Conservation (phyloP, 1,284 basidiomycete genomes). For the Papiliotrema flavescens region DNA sequence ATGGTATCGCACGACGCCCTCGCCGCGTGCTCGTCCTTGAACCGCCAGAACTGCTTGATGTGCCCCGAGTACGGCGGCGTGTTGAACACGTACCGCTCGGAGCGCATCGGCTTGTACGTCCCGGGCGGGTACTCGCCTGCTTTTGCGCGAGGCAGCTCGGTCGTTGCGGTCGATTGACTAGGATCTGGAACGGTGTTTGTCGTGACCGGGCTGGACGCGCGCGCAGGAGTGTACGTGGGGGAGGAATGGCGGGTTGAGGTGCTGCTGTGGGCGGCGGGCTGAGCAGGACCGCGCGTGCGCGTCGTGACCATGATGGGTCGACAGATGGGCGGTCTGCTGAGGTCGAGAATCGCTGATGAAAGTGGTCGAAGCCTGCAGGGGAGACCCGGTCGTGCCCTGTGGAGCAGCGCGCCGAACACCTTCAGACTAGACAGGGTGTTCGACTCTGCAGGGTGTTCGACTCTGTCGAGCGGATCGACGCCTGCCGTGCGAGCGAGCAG, state of each 20-base stretch:
- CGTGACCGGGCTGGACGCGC: neutral
- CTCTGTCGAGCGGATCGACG: too few relatives aligned
- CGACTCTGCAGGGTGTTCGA: too few relatives aligned
- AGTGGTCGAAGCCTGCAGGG: too few relatives aligned
- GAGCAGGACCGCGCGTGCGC: neutral
- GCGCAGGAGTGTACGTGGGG: neutral
- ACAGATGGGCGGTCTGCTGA: too few relatives aligned
- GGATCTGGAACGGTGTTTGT: neutral
- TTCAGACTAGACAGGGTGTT: too few relatives aligned
- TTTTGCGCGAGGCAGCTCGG: neutral
- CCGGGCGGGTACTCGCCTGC: neutral
- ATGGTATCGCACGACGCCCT: conserved; percentile 13
- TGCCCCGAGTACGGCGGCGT: conserved; percentile 29
- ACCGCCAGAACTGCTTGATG: conserved; percentile 30
- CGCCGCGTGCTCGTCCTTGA: conserved; percentile 26
- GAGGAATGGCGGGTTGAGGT: too few relatives aligned
- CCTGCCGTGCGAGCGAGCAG: too few relatives aligned
- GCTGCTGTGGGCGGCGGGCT: neutral
- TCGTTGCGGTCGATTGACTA: neutral
- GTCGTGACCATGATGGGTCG: too few relatives aligned
- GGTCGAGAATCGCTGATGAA: too few relatives aligned
- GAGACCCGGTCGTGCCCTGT: too few relatives aligned
- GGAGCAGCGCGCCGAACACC: too few relatives aligned
- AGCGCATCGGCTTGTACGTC: neutral
- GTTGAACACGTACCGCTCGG: conserved; percentile 24